Conservation (phyloP, 2,329 filamentous ascomycete genomes). For the Geosmithia putterillii region DNA sequence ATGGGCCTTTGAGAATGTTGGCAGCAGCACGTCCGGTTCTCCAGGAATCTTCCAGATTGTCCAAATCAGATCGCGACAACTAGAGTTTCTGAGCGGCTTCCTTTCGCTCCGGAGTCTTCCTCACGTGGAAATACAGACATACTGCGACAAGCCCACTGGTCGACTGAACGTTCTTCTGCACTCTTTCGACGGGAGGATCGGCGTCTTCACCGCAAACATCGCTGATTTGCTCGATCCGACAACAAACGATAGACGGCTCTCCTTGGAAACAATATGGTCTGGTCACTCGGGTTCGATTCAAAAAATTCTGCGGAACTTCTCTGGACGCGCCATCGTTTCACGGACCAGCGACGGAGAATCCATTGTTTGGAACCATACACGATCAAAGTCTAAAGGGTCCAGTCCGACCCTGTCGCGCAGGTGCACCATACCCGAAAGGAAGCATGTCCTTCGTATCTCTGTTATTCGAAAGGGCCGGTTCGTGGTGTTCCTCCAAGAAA, state of each 20-base stretch:
- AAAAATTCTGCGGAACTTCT: conserved; percentile 78
- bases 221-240: conserved; percentile 70
- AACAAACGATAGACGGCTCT: conserved; percentile 46
- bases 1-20: conserved; percentile 84
- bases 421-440: conserved; percentile 53
- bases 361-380: conserved; percentile 65
- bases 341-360: conserved; percentile 68
- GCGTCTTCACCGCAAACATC: conserved; percentile 68
- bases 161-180: conserved; percentile 67
- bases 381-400: conserved; percentile 20
- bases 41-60: conserved; percentile 76
- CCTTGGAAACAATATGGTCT: conserved; percentile 59
- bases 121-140: conserved; percentile 60
- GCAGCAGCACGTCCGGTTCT: conserved; percentile 52
- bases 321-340: conserved; percentile 69
- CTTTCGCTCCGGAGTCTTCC: conserved; percentile 9
- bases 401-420: conserved; percentile 44
- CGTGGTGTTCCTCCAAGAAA: conserved; percentile 64
- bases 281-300: conserved; percentile 72
- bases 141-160: conserved; percentile 53
- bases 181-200: conserved; percentile 73
- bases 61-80: conserved; percentile 51
- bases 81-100: conserved; percentile 30
- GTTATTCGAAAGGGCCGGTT: conserved; percentile 67
- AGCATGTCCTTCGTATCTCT: conserved; percentile 70